These are phyloP conservation scores for Kwoniella sp. DNA, from an alignment of 768 basidiomycete genomes.

Conservation along the genomic window DNA sequence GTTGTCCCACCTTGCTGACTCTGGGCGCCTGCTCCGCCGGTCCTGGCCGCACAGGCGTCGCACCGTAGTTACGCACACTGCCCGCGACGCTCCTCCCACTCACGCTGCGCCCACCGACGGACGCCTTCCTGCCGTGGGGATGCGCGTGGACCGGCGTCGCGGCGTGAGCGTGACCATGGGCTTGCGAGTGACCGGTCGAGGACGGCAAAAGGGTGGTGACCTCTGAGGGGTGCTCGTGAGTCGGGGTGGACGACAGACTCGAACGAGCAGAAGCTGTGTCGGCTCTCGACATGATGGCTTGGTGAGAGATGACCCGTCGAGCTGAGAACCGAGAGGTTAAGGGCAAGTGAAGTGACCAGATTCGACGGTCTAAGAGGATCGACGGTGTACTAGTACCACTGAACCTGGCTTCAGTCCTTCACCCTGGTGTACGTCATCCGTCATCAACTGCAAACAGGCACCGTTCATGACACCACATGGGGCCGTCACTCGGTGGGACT, in stretches of 20 bases:
- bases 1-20: slow-evolving; percentile 43
- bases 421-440: too few species aligned
- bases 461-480: too few species aligned
- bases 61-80: slow-evolving; percentile 35
- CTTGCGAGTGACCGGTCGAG: neutral
- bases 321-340: too few species aligned
- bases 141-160: slow-evolving; percentile 4
- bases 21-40: slow-evolving; percentile 38
- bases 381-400: too few species aligned
- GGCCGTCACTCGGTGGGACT: too few species aligned
- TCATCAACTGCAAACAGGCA: too few species aligned
- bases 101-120: slow-evolving; percentile 28
- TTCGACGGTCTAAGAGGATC: too few species aligned
- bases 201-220: slow-evolving; percentile 36
- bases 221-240: slow-evolving; percentile 18
- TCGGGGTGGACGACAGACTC: slow-evolving; percentile 13
- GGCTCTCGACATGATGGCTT: neutral
- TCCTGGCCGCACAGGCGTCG: slow-evolving; percentile 19
- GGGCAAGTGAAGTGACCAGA: too few species aligned
- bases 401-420: too few species aligned
- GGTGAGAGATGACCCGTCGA: neutral
- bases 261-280: slow-evolving; percentile 6
- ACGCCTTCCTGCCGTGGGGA: slow-evolving; percentile 27
- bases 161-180: slow-evolving; percentile 4
- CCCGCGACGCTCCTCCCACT: slow-evolving; percentile 32